Base-by-base conservation (phyloP, 2,329 filamentous ascomycete genomes). In the Phoma herbarum region DNA sequence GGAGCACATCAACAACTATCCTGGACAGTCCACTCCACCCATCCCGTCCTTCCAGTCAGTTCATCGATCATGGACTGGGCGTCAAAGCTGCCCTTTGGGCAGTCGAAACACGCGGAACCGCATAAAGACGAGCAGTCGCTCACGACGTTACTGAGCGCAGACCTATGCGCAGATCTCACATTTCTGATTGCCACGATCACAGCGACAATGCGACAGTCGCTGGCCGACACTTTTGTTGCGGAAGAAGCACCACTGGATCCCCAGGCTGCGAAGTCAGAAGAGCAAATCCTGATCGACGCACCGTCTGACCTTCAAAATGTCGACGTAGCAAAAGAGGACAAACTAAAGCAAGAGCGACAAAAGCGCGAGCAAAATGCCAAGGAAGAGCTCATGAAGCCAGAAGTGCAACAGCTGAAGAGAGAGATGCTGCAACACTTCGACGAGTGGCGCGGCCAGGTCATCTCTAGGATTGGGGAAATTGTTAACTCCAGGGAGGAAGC, bases 381-480 rank as follows among this genome's bases (percentile, higher is more conserved):
- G 68, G 82, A 82, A 63, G 84, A 86, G 59, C 72, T 86, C 10
- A 80, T 79, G 18, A 78, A 78, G 3, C 78, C 79, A 3, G 80
- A 81, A 52, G 82, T 89, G 61, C 79, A 83, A 57, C 88, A 91
- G 67, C 77, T 93, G 67, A 93, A 88, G 79, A 87, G 85, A 62
- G 88, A 90, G 52, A 84, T 88, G 1, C 74, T 96, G 5, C 79
- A 83, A 7, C 88, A 89, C 72, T 96, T 94, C 72, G 87, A 90
- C 57, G 89, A 92, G 63, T 98, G 94, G 94, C 86, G 91, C 68
- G 83, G 86, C 6, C 81, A 82, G 12, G 85, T 97, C 10, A 80
- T 91, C 39, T 83, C 86, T 56, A 86, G 93, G 14, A 80, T 96
- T 23, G 86, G 87, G 18, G 89, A 95, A 65, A 85, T 92, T 33